These are phyloP conservation scores for Aureobasidium lini DNA, from an alignment of 2,329 filamentous ascomycete species.

Conservation along the genomic window DNA sequence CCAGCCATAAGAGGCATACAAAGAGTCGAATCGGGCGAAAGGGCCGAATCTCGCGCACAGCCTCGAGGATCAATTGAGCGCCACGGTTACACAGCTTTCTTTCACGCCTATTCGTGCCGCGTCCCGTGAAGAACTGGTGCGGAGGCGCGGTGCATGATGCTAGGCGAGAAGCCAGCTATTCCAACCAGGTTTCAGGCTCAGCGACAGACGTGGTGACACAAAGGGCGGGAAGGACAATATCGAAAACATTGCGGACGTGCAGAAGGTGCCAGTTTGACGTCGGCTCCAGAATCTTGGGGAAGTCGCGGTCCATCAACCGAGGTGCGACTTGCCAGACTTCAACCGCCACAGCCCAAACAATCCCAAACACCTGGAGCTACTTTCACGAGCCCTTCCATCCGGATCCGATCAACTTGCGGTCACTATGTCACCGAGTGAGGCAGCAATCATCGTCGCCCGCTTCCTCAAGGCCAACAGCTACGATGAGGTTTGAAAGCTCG, in stretches of 20 bases:
- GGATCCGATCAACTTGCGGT: background rate
- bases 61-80: background rate
- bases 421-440: conserved; percentile 27
- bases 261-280: conserved; percentile 7
- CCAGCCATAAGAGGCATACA: background rate
- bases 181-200: conserved; percentile 12
- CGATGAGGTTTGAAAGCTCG: conserved; percentile 24
- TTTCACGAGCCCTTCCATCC: background rate
- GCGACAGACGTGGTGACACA: background rate
- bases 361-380: background rate
- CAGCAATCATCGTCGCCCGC: conserved; percentile 30
- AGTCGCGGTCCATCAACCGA: conserved; percentile 5
- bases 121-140: conserved; percentile 10
- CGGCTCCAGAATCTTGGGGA: background rate
- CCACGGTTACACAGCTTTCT: background rate
- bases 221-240: background rate
- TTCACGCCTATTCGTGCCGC: background rate
- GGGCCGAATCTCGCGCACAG: conserved; percentile 1
- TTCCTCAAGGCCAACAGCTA: conserved; percentile 32
- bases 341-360: background rate
- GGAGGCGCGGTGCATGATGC: conserved; percentile 11
- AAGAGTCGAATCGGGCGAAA: background rate
- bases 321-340: conserved; percentile 1
- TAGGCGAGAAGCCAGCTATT: conserved; percentile 6
- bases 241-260: conserved; percentile 5